A percentile compares a stretch with the other conserved stretches of the same genome.
These are phyloP conservation scores for Penicillium pancosmium DNA, from an alignment of 495 filamentous ascomycete species.

Conservation along the genomic window DNA sequence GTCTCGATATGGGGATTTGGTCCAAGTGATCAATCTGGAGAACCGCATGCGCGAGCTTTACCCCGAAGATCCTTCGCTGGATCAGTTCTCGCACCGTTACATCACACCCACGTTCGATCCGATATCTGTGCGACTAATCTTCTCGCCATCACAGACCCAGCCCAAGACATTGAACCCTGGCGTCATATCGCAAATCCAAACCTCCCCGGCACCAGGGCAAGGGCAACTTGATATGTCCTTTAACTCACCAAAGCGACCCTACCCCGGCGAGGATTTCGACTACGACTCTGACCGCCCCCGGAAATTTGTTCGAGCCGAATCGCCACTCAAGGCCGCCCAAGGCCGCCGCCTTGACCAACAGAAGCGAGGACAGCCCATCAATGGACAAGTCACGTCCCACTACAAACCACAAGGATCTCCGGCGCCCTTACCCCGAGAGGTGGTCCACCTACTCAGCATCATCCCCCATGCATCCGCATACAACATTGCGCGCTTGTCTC, in stretches of 20 bases:
- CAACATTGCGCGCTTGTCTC: conserved; percentile 63
- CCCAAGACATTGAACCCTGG: conserved; percentile 52
- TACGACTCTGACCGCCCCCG: conserved; percentile 69
- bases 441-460: conserved; percentile 79
- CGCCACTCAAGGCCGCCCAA: conserved; percentile 83
- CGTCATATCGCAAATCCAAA: conserved; percentile 43
- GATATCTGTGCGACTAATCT: conserved; percentile 74
- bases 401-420: conserved; percentile 48
- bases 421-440: conserved; percentile 70
- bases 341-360: conserved; percentile 82
- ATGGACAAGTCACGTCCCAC: conserved; percentile 38
- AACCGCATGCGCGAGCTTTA: conserved; percentile 90
- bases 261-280: conserved; percentile 70
- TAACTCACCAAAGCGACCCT: conserved; percentile 79
- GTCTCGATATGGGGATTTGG: conserved; percentile 87
- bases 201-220: conserved; percentile 57
- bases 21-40: conserved; percentile 86
- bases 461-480: conserved; percentile 79
- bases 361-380: conserved; percentile 50
- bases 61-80: conserved; percentile 78
- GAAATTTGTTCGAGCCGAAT: conserved; percentile 80
- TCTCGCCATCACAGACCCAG: conserved; percentile 77
- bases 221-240: conserved; percentile 50
- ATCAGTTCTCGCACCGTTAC: conserved; percentile 76
- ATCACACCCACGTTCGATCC: conserved; percentile 70